Conservation (phyloP, 805 yeast genomes). For the Suhomyces vadensis region DNA sequence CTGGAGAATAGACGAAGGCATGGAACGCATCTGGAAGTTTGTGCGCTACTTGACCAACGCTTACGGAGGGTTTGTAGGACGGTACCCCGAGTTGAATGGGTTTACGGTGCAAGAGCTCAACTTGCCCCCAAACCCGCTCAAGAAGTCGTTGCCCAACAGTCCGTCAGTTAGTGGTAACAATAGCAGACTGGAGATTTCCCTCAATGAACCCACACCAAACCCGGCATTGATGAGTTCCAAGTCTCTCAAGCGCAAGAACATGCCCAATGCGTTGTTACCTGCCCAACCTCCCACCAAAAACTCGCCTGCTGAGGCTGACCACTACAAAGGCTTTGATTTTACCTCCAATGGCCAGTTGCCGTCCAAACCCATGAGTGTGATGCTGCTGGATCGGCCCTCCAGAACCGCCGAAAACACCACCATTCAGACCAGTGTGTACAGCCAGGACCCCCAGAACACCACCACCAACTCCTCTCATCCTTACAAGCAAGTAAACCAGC, state of each 20-base stretch:
- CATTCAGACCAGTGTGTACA: conserved; percentile 1
- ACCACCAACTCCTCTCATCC: background rate
- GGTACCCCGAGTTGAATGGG: conserved; percentile 39
- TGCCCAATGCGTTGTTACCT: conserved; percentile 23
- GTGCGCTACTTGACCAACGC: conserved; percentile 32
- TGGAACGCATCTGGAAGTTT: conserved; percentile 38
- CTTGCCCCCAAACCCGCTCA: conserved; percentile 27
- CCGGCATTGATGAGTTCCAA: conserved; percentile 22
- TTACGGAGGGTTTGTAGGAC: conserved; percentile 37
- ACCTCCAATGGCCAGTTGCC: conserved; percentile 46
- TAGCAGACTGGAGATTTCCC: conserved; percentile 10
- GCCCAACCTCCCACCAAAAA: conserved; percentile 16
- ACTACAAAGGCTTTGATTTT: conserved; percentile 39
- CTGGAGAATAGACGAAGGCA: conserved; percentile 56
- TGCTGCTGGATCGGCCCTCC: conserved; percentile 26
- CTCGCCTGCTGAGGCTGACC: conserved; percentile 8
- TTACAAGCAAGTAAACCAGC: background rate
- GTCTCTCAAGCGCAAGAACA: conserved; percentile 23
- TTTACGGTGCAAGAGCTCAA: conserved; percentile 35
- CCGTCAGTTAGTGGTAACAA: conserved; percentile 4
- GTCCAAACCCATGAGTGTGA: conserved; percentile 41
- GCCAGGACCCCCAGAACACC: background rate
- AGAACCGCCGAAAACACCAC: conserved; percentile 4
- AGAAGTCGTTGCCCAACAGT: conserved; percentile 6
- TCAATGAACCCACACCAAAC: conserved; percentile 23